These are phyloP conservation scores for Salix dunnii DNA, from an alignment of 345 rosid genomes.

Conservation along the genomic window DNA sequence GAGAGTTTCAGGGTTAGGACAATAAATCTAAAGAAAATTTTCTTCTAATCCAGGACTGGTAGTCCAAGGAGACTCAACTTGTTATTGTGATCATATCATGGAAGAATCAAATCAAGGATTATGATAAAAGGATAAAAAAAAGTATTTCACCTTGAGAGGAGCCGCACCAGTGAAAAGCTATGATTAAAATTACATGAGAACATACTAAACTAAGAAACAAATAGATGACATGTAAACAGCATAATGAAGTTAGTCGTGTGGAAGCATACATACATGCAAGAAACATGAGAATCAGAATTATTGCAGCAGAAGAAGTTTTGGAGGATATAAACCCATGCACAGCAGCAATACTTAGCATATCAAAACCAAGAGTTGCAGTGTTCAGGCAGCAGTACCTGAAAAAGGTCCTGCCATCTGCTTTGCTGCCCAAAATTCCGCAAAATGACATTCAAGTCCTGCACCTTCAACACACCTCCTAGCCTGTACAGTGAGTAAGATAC, in stretches of 20 bases:
- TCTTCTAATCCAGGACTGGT: background rate
- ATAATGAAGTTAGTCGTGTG: background rate
- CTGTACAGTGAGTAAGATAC: constrained; percentile 27
- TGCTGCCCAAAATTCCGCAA: constrained; percentile 64
- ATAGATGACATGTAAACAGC: too few species aligned
- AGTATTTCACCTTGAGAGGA: too few species aligned
- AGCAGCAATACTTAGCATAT: background rate
- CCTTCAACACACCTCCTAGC: constrained; percentile 53
- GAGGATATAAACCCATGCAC: background rate
- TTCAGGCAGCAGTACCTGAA: constrained; percentile 43
- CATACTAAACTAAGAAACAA: too few species aligned
- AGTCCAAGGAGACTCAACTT: background rate
- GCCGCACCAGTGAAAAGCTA: too few species aligned
- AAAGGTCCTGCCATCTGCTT: constrained; percentile 61
- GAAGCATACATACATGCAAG: too few species aligned
- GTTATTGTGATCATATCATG: background rate
- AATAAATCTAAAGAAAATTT: background rate
- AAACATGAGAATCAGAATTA: background rate
- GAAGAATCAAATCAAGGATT: background rate
- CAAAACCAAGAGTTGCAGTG: background rate
- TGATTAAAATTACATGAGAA: too few species aligned
- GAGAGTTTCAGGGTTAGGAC: background rate
- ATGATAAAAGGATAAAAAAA: too few species aligned
- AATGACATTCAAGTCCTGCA: constrained; percentile 76
- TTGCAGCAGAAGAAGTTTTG: background rate